Base-by-base conservation (phyloP, 2,329 filamentous ascomycete species). In the Penicillium psychrosexuale region DNA sequence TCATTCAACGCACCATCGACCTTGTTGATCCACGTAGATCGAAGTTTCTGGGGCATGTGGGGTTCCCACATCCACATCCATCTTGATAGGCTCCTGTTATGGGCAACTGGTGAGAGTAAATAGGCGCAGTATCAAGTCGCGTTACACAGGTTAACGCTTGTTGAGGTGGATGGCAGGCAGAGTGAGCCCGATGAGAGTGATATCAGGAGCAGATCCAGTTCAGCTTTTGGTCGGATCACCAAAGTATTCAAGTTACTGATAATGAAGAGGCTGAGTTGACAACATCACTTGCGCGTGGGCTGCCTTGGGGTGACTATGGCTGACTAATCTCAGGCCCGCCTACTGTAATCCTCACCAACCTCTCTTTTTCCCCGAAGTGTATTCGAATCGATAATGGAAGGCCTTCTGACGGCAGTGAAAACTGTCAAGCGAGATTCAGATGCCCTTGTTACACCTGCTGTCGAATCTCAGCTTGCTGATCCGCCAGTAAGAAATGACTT, bases 331-430 rank as follows among this genome's bases (percentile, higher is more conserved):
- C 55, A 57, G 24, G 28, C 37, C 56, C 56, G 59, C 61, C 63
- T 63, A 66, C 58, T 61, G 58, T 53, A 62, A 63, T 57, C 55
- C 19, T 19, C 19, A 19, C 19, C 19, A 19, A 19, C 19, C 19
- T 19, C 19, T 57, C 53, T 59, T 57, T 50, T 54, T 59, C 56
- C 36, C 40, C 39, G 30, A 50, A 60, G 43, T 58, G 22, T 17
- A 33, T 56, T 56, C 36, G 31, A 27, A 12, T 38, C 22, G 30
- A 57, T 46, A 39, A 76, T 76, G 74, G 73, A 76, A 50, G 68
- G 61, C 8, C 67, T 76, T 47, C 61, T 76, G 40, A 74, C 68
- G 13, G 72, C 69, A 33, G 67, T 74, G n/a, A 74, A 73, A 37
- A 72, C 71, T 7, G 65, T 69, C n/a, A 69, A 63, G 17, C 65